These are phyloP conservation scores for Mallotus nudiflorus DNA, from an alignment of 345 rosid genomes.

Conservation along the genomic window DNA sequence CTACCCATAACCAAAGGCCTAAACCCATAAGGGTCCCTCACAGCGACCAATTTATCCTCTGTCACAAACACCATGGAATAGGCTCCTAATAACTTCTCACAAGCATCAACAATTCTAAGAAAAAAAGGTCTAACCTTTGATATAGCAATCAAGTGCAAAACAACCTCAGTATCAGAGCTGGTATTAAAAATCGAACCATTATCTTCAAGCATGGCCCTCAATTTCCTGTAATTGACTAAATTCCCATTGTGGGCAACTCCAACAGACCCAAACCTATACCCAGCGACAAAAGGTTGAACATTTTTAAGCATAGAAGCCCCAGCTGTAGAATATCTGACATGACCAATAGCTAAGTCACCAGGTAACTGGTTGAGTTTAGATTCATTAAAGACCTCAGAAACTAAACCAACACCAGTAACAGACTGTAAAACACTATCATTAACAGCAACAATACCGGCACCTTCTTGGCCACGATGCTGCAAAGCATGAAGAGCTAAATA, in stretches of 20 bases:
- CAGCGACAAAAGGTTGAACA: constrained; percentile 98
- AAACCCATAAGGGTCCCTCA: constrained; percentile 87
- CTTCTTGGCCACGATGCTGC: constrained; percentile 99
- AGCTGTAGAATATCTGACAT: constrained; percentile 94
- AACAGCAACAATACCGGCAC: constrained; percentile 95
- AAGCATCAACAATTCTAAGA: constrained; percentile 87
- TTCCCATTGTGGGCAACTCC: constrained; percentile 98
- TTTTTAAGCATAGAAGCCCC: constrained; percentile 93
- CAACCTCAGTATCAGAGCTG: constrained; percentile 94
- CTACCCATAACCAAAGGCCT: constrained; percentile 95
- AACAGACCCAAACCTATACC: constrained; percentile 78
- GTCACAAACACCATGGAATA: constrained; percentile 94
- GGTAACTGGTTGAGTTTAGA: constrained; percentile 85
- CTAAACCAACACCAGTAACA: constrained; percentile 90
- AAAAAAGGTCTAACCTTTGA: constrained; percentile 91
- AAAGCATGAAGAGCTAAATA: constrained; percentile 92
- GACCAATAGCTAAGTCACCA: constrained; percentile 85
- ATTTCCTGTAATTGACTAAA: constrained; percentile 67
- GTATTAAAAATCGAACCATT: constrained; percentile 91
- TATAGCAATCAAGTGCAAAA: constrained; percentile 88
- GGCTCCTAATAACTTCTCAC: constrained; percentile 85
- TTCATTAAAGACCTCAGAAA: constrained; percentile 85
- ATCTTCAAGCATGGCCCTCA: constrained; percentile 76
- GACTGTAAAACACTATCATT: constrained; percentile 69
- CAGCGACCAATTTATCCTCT: constrained; percentile 91